Base-by-base conservation (phyloP, 2,329 filamentous ascomycete genomes). In the Tolypocladium paradoxum region DNA sequence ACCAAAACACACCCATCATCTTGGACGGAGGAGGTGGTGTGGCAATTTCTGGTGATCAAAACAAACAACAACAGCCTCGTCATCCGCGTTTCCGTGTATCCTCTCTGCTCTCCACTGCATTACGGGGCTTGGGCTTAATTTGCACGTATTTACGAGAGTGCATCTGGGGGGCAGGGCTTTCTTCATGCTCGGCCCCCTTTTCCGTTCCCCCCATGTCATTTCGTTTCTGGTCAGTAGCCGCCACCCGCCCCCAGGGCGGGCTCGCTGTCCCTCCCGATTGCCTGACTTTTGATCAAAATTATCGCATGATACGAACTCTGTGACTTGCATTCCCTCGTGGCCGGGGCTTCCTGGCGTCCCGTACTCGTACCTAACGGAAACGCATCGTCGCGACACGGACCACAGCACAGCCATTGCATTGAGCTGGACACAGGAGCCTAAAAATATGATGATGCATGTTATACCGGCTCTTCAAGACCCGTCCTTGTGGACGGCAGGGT, bases 1-100 rank as follows among this genome's bases (percentile, higher is more conserved):
- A 31, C 43, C 27, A 18, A 31, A 46, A 4, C 24, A 12, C 43
- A 31, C 27, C 16, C 27, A 31, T 29, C 24, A 31, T 31, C 43
- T 4, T 7, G 4, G 14, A 2, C 22, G 20, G 18, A 45, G 24
- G 14, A n/a, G 22, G 34, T 48, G 51, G 45, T 46, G 51, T 48
- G 51, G 58, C 61, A 59, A 61, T 57, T 54, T 60, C 53, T 53
- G 53, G 55, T 56, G 56, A 61, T 62, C 63, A 65, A 60, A 66
- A 66, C 58, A 65, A 65, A 65, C 62, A 62, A 61, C 37, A 59
- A 52, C 40, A 45, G 33, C 33, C 53, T 45, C 36, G 48, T 51
- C 51, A 51, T 60, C 59, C 53, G 57, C 43, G 27, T 14, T 12
- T 31, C 27, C 43, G 38, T 43, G 38, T 12, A 29, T 29, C 18